Evolutionary conservation across 495 filamentous ascomycete genomes (phyloP).

Genomic region (Penicillium alfredii): DNA sequence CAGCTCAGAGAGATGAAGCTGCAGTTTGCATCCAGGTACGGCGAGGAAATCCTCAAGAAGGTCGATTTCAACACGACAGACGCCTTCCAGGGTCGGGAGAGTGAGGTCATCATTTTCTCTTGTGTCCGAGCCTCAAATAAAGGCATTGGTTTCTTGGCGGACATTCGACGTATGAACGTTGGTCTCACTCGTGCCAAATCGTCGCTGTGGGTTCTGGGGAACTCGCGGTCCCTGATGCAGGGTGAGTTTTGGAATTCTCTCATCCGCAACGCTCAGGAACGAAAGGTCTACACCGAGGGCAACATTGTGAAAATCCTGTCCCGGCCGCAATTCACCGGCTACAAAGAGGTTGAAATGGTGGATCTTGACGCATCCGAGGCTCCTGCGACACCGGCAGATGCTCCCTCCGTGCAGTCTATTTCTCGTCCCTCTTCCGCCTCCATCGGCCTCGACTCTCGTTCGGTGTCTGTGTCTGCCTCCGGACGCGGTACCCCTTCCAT

Average conservation of each 20-base stretch:
- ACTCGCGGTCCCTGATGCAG: constrained; percentile 74
- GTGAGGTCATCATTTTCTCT: constrained; percentile 97
- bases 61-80: constrained; percentile 99
- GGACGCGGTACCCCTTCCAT: constrained; percentile 21
- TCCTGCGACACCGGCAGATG: constrained; percentile 6
- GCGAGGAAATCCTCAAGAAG: constrained; percentile 63
- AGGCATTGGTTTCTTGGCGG: constrained; percentile 94
- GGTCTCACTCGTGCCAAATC: constrained; percentile 94
- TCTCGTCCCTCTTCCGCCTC: constrained; percentile 25
- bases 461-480: constrained; percentile 23
- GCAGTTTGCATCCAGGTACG: constrained; percentile 64
- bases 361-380: constrained; percentile 25
- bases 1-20: constrained; percentile 76
- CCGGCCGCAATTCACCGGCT: constrained; percentile 44
- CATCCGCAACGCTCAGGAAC: constrained; percentile 68
- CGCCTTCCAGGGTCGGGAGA: constrained; percentile 94
- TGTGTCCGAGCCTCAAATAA: constrained; percentile 89
- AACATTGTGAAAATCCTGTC: constrained; percentile 50
- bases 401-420: constrained; percentile 13
- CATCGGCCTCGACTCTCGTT: constrained; percentile 19
- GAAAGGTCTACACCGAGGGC: constrained; percentile 71
- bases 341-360: constrained; percentile 44
- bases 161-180: constrained; percentile 99
- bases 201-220: constrained; percentile 91
- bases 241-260: constrained; percentile 86